Conservation (phyloP, 495 filamentous ascomycete species). For the Aspergillus diversus region DNA sequence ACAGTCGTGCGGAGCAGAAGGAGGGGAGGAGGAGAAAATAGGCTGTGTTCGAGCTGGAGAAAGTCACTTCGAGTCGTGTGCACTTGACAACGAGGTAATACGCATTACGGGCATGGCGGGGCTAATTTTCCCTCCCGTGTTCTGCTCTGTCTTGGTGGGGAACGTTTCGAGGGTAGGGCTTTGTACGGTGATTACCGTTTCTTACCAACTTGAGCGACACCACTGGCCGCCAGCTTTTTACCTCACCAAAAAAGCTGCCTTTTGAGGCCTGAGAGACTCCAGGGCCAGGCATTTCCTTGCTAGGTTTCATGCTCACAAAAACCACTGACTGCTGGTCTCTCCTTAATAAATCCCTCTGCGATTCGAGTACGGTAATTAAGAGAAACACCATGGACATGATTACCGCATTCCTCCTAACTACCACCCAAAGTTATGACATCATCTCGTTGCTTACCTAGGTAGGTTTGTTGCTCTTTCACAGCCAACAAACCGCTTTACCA, state of each 20-base stretch:
- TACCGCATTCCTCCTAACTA: too few relatives aligned
- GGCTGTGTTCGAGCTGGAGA: constrained; percentile 34
- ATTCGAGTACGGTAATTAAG: too few relatives aligned
- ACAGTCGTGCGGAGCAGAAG: constrained; percentile 21
- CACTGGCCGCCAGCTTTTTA: not conserved
- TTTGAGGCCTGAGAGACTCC: not conserved
- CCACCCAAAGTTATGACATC: too few relatives aligned
- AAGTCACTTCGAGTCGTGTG: constrained; percentile 18
- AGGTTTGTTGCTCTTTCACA: too few relatives aligned
- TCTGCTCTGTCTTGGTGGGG: not conserved
- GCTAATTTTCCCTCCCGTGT: constrained; percentile 6
- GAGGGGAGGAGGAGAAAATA: constrained; percentile 30
- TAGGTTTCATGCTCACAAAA: too few relatives aligned
- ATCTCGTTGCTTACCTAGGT: too few relatives aligned
- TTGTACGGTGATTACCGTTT: constrained; percentile 15
- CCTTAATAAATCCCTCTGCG: too few relatives aligned
- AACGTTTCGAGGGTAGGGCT: constrained; percentile 16
- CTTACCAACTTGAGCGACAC: constrained; percentile 2
- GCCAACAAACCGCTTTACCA: too few relatives aligned
- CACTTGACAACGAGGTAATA: constrained; percentile 16
- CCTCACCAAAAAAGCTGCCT: not conserved
- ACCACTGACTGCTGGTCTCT: too few relatives aligned
- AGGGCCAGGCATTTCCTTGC: too few relatives aligned
- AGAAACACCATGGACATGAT: too few relatives aligned
- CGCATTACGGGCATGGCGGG: constrained; percentile 15